Evolutionary conservation across 2,329 filamentous ascomycete genomes (phyloP), one percentile per base, ranked within the genome.

Genomic region (Lithohypha guttulata): DNA sequence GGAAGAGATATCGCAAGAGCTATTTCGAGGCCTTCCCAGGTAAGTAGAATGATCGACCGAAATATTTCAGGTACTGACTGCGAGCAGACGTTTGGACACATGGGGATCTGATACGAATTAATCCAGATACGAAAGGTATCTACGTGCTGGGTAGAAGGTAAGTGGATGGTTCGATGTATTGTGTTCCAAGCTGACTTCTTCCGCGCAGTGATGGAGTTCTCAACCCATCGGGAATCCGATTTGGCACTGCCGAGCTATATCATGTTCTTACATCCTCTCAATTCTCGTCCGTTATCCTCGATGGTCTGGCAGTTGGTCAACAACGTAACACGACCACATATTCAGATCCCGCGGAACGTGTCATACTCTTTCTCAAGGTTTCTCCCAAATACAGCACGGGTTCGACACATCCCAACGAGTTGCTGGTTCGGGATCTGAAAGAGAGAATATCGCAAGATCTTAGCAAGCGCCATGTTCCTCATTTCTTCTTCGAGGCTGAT

Each of bases 221-320:
- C 36, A 91, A 91, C 54, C 84, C 84, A 0, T 77, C 72, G 5
- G 84, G 84, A 0, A 77, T 91, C 8, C 70, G 84, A 0, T 93
- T 91, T 52, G 84, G 84, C 0, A 81, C 76, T 3, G 77, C 81
- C 1, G 84, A 91, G 57, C 81, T 91, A 22, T 93, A 91, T 57
- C 71, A 70, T 9, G 79, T 87, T 1, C 59, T 87, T 3, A 80
- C 44, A n/a, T 27, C 11, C 8, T 34, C 22, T 11, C 10, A 38
- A 7, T 42, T 48, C 27, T 15, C 10, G n/a, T 6, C 17, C 6
- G 10, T 8, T 5, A 26, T 46, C 11, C 15, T 27, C 3, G 34
- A 36, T 33, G 11, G 21, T 25, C 2, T 49, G 3, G 44, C 42
- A 15, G 42, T 43, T 3, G 40, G 44, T n/a, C 40, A 41, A 10